Base-by-base conservation (phyloP, 257 asterid species). In the Gentiana straminea region DNA sequence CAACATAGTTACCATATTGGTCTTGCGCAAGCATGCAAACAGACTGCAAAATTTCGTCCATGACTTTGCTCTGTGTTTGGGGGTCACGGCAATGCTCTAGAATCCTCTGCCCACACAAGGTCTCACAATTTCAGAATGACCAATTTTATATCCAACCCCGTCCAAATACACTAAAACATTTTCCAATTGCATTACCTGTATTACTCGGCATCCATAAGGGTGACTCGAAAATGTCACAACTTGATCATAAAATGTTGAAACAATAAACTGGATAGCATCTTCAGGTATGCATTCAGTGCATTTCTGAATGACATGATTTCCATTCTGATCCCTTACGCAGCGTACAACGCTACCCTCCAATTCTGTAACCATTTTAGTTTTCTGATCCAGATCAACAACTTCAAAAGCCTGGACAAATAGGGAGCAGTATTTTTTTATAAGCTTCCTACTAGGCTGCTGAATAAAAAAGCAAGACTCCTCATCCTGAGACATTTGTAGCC, bases 281-380 rank as follows among this genome's bases (percentile, higher is more conserved):
- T 84, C 90, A 24, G 96, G 94, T 54, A 86, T 77, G 69, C 94
- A 76, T 62, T 84, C 94, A n/a, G 81, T 86, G 64, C 94, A 86
- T 66, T 87, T 87, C 68, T 84, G 94, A 54, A 87, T 80, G 32
- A 87, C 94, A 65, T 87, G 94, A 71, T 87, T 87, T 65, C 94
- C 94, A 50, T 82, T 84, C 70, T 84, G 96, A 73, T 87, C 96
- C n/a, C 81, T 86, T n/a, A 80, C 94, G 51, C 96, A 87, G 38
- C 80, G 86, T 85, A 87, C 73, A 33, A 84, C 75, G 67, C 82
- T 83, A 38, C 96, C 90, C 60, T 84, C 94, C 35, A 87, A 89
- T 76, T 87, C 96, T 12, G 68, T 72, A 4, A 78, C 94, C 92
- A 87, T 84, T 71, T 70, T 68, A 32, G 70, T 77, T 75, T 82